Percentiles rank a stretch among this genome's conserved stretches.
phyloP scores from a whole-genome alignment of 1,284 basidiomycete species.

The Ceratorhiza oryzae-sativae region DNA sequence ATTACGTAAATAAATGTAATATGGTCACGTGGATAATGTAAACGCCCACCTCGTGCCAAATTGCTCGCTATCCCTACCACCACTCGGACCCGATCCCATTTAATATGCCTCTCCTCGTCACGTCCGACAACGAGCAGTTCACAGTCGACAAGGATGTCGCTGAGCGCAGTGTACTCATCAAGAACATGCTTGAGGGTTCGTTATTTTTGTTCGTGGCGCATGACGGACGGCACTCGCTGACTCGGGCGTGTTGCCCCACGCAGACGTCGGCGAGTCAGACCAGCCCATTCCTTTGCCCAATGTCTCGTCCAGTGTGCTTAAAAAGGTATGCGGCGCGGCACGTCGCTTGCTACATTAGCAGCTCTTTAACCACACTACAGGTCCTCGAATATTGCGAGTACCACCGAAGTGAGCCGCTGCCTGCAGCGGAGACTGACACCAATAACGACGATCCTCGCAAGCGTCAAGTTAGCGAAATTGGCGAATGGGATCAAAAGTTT shows the following conservation, averaged over 20 bases:
- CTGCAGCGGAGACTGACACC: slow-evolving; percentile 81
- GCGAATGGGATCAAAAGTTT: slow-evolving; percentile 99
- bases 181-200: slow-evolving; percentile 98
- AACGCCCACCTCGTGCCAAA: neutral
- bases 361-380: slow-evolving; percentile 54
- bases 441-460: slow-evolving; percentile 93
- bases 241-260: slow-evolving; percentile 20
- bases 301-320: slow-evolving; percentile 94
- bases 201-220: slow-evolving; percentile 42
- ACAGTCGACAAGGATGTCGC: slow-evolving; percentile 93
- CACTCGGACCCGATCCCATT: slow-evolving; percentile 25
- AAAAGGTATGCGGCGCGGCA: slow-evolving; percentile 71
- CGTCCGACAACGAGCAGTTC: slow-evolving; percentile 97
- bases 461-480: slow-evolving; percentile 90
- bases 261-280: slow-evolving; percentile 90
- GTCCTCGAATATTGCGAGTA: slow-evolving; percentile 99
- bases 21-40: neutral
- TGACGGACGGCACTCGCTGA: slow-evolving; percentile 10
- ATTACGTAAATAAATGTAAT: no score
- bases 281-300: slow-evolving; percentile 96
- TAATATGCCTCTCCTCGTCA: slow-evolving; percentile 80
- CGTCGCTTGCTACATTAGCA: neutral
- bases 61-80: slow-evolving; percentile 24
- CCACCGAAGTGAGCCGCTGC: slow-evolving; percentile 94
- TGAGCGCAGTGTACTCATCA: slow-evolving; percentile 94